phyloP scores from a whole-genome alignment of 257 asterid genomes.

The Striga asiatica region DNA sequence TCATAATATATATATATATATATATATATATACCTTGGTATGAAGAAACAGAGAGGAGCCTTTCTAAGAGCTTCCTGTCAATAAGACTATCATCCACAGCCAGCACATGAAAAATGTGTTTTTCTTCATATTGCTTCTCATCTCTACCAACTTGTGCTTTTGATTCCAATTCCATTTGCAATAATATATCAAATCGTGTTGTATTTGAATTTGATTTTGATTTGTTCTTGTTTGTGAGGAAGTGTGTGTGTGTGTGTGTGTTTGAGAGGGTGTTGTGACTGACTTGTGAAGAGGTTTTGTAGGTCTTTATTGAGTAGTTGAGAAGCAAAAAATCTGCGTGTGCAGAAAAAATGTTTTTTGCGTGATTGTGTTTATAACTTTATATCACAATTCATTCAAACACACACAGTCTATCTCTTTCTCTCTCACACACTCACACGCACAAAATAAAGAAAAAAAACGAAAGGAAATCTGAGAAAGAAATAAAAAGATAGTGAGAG shows the following conservation, averaged over 20 bases:
- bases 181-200: no score
- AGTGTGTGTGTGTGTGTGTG: not conserved
- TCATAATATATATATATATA: not conserved
- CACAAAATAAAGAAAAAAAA: no score
- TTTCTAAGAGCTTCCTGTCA: slow-evolving; percentile 47
- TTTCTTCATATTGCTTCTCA: not conserved
- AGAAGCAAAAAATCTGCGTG: slow-evolving; percentile 43
- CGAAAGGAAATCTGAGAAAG: no score
- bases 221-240: not conserved
- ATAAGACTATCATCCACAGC: slow-evolving; percentile 49
- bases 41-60: slow-evolving; percentile 43
- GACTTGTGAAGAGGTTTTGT: slow-evolving; percentile 12
- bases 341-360: slow-evolving; percentile 21
- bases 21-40: slow-evolving; percentile 31
- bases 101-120: slow-evolving; percentile 39
- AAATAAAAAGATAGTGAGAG: slow-evolving; percentile 21
- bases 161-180: slow-evolving; percentile 22
- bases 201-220: no score
- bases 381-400: not conserved
- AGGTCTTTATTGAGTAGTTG: slow-evolving; percentile 40
- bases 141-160: not conserved
- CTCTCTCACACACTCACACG: no score
- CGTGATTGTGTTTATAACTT: slow-evolving; percentile 14
- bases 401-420: no score
- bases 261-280: not conserved